A percentile compares a stretch with the other conserved stretches of the same genome.
These are phyloP conservation scores for Tolypocladium capitatum DNA, from an alignment of 2,329 filamentous ascomycete genomes.

Conservation along the genomic window DNA sequence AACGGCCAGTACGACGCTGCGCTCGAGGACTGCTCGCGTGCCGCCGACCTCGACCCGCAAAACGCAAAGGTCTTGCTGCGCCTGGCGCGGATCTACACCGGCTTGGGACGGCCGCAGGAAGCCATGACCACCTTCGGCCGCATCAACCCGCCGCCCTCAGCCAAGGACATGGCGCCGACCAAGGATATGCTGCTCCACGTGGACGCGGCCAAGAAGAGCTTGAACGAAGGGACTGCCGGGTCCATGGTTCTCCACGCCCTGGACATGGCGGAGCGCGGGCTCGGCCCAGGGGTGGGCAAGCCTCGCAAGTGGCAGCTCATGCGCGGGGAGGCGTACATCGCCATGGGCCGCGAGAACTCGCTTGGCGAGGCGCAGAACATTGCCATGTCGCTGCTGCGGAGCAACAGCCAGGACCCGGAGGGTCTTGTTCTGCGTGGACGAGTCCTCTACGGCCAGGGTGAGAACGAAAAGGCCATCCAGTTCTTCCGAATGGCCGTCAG, in stretches of 20 bases:
- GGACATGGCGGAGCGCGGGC: conserved; percentile 72
- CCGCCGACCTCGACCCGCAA: conserved; percentile 69
- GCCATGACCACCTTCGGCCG: conserved; percentile 70
- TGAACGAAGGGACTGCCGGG: conserved; percentile 62
- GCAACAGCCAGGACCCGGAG: conserved; percentile 86
- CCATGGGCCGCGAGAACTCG: conserved; percentile 82
- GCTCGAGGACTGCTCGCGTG: conserved; percentile 72
- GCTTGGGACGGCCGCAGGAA: conserved; percentile 73
- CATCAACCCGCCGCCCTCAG: conserved; percentile 67
- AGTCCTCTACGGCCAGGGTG: conserved; percentile 78
- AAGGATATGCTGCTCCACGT: conserved; percentile 76
- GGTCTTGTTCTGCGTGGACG: conserved; percentile 81
- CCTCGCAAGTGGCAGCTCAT: conserved; percentile 91
- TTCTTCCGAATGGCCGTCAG: conserved; percentile 81
- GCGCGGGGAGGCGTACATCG: conserved; percentile 81
- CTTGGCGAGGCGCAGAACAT: conserved; percentile 87
- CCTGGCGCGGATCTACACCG: conserved; percentile 80
- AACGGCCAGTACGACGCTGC: conserved; percentile 67
- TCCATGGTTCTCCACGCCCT: conserved; percentile 89
- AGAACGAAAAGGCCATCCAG: conserved; percentile 88
- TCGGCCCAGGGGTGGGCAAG: conserved; percentile 62
- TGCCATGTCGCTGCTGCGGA: conserved; percentile 72
- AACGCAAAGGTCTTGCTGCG: conserved; percentile 83
- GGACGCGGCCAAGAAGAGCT: conserved; percentile 61
- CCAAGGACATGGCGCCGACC: conserved; percentile 75